Base-by-base conservation (phyloP, 2,329 filamentous ascomycete genomes). In the Cladosporium sp. region DNA sequence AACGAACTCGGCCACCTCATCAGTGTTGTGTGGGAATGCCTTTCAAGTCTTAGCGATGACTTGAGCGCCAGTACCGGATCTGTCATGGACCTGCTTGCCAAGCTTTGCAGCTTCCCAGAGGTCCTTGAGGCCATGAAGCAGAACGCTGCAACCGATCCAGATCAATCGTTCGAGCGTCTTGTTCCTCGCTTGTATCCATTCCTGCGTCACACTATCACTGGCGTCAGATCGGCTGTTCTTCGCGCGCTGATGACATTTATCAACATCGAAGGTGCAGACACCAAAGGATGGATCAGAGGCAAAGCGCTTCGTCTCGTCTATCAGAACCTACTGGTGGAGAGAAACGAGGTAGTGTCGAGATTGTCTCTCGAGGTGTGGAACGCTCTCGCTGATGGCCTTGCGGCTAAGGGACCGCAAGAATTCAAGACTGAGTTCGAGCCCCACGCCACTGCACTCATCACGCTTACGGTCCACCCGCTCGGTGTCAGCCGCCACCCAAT, bases 61-160 rank as follows among this genome's bases (percentile, higher is more conserved):
- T 77, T 98, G 15, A 97, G 91, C 67, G 93, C 93, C 3, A 97
- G 93, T 67, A 98, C 94, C 8, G 93, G 93, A 41, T 94, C 90
- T 50, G 95, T 98, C 49, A 98, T 98, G 94, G 94, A 98, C 67
- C 79, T 98, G 35, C 78, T 98, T 15, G 93, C 94, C 12, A 97
- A 93, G 53, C 81, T 98, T 2, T 98, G 93, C 72, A 86, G 90
- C 55, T 98, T 96, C 72, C 88, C 88, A 0, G 82, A 95, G 70
- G 92, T 97, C 7, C 73, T 98, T 27, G 83, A 92, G 53, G 87
- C 92, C 12, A 98, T 98, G 93, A 95, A 95, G 70, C 74, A 76
- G 25, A 95, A 94, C 50, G 92, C 92, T 7, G 82, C 83, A 7
- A 78, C 86, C 60, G 87, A 96, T 62, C 80, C 88, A 11, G 85